Evolutionary conservation across 257 asterid species (phyloP), one percentile per base, ranked within the genome.

Genomic region (Solanum phureja): DNA sequence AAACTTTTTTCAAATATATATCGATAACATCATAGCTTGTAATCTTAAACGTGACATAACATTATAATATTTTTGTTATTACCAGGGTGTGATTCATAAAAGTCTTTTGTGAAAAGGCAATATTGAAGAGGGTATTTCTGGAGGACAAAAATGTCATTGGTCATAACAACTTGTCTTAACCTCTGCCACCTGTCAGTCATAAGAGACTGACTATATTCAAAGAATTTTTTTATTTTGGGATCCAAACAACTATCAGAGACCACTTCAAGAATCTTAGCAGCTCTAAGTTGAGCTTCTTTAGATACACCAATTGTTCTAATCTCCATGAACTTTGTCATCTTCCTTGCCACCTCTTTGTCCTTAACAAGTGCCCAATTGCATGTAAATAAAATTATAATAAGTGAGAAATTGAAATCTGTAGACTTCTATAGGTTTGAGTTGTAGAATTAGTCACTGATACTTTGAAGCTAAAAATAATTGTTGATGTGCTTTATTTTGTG

Each of bases 311-410:
- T 97, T 5, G 98, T 93, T 90, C 86, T 96, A 5, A 95, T 29
- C 88, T 92, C 96, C 6, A 96, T 93, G 86, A 91, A 97, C 11
- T 96, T 92, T 79, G 88, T 93, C 99, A 97, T 96, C 88, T 88
- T 96, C 12, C 83, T 89, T 3, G 98, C 98, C 5, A 96, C 93
- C 0, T 90, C 92, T 88, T 90, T 90, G 62, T 97, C 96, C 86
- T 84, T 93, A 3, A 95, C 98, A n/a, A 97, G 83, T 3, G 98
- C 99, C 99, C 98, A 97, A 40, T 97, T 96, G 44, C 83, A 90
- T 96, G 38, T 75, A 89, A 60, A 85, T 31, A 3, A 23, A 83
- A 34, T 2, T 34, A 86, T 49, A 52, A 60, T 16, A 56, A 56
- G 56, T 69, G 23, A 86, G 5, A 42, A 7, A 46, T 31, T 38